A percentile compares a stretch with the other conserved stretches of the same genome.
These are phyloP conservation scores for Quercus dentata DNA, from an alignment of 306 rosid species.

Conservation along the genomic window DNA sequence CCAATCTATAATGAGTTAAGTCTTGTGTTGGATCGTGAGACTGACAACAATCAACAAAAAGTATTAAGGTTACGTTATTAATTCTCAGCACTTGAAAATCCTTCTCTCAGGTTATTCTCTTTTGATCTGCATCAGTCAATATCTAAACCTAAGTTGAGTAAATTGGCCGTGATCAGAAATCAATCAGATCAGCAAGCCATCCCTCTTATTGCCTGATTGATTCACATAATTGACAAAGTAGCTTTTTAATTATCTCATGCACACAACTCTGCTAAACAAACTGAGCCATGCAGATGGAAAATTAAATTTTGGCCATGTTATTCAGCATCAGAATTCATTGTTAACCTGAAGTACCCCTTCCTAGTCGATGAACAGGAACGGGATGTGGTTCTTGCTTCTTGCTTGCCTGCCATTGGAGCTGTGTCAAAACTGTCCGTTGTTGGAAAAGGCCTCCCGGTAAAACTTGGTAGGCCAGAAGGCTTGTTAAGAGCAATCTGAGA, in stretches of 20 bases:
- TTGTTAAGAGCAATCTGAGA: constrained; percentile 79
- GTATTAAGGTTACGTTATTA: background rate
- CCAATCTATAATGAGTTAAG: background rate
- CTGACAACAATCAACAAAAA: background rate
- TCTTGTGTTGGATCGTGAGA: background rate
- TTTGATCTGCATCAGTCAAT: background rate
- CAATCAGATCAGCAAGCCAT: constrained; percentile 2
- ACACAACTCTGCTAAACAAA: constrained; percentile 10
- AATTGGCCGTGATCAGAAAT: background rate
- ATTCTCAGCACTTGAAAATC: background rate
- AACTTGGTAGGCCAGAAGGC: constrained; percentile 96
- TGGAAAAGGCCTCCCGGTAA: constrained; percentile 95
- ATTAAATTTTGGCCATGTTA: background rate
- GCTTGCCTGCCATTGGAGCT: constrained; percentile 64
- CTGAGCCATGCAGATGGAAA: constrained; percentile 2
- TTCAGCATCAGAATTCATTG: constrained; percentile 11
- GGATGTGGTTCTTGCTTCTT: constrained; percentile 46
- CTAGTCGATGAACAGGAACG: constrained; percentile 90
- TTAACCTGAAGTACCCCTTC: constrained; percentile 97
- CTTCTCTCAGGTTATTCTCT: background rate
- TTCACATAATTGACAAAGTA: background rate
- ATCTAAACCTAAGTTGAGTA: background rate
- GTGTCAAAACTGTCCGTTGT: constrained; percentile 88
- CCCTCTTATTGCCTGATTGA: constrained; percentile 7
- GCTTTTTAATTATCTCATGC: constrained; percentile 7